Percentiles rank a stretch among this genome's conserved stretches.
phyloP scores from a whole-genome alignment of 305 asterid genomes.

The Rubia occidens region DNA sequence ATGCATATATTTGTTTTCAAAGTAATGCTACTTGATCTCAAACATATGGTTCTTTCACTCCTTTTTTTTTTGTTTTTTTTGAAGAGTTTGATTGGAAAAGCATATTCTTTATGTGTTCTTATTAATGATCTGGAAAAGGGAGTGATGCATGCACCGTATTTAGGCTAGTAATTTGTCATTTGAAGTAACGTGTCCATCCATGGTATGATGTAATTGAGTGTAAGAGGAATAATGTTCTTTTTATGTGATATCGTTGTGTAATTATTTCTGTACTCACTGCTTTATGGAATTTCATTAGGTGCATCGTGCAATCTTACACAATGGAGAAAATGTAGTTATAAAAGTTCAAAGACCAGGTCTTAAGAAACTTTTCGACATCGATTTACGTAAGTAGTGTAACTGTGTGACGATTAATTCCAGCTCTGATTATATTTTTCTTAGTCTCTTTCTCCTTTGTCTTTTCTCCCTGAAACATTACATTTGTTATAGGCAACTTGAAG shows the following conservation, averaged over 20 bases:
- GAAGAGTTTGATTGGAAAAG: background rate
- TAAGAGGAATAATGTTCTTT: background rate
- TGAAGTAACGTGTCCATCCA: background rate
- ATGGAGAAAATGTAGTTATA: constrained; percentile 77
- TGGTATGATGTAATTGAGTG: background rate
- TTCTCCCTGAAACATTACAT: constrained; percentile 13
- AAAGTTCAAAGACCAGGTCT: constrained; percentile 97
- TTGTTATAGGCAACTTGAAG: constrained; percentile 63
- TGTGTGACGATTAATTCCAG: background rate
- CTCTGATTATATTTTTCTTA: constrained; percentile 2
- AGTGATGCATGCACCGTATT: background rate
- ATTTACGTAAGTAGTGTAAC: constrained; percentile 52
- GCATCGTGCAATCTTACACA: constrained; percentile 85
- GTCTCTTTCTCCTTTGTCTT: background rate
- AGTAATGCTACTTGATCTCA: background rate
- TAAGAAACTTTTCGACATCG: constrained; percentile 82
- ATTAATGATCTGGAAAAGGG: background rate
- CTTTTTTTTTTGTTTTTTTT: background rate
- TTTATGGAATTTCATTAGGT: constrained; percentile 43
- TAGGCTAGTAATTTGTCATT: background rate
- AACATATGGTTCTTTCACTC: background rate
- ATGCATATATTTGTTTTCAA: background rate
- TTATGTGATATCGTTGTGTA: background rate
- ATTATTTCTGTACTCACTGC: constrained; percentile 24
- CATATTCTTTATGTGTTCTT: background rate